Conservation (phyloP, 2,329 filamentous ascomycete species). For the Hansfordia pulvinata region DNA sequence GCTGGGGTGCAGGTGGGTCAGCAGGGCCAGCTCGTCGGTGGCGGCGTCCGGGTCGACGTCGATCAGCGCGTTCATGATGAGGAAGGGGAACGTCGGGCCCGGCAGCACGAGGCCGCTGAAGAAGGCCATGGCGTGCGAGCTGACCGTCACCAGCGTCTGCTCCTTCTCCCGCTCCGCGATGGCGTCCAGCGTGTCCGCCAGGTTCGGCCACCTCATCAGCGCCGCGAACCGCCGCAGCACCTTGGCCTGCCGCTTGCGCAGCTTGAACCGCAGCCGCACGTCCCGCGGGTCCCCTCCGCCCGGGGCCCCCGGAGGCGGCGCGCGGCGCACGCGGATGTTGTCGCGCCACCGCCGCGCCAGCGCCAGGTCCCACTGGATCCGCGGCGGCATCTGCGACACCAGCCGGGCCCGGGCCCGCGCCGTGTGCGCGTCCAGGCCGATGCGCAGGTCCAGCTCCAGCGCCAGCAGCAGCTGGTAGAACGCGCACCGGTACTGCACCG, state of each 20-base stretch:
- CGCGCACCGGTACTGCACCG: slow-evolving; percentile 48
- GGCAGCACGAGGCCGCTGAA: slow-evolving; percentile 63
- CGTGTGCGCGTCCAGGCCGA: slow-evolving; percentile 47
- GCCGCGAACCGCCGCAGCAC: slow-evolving; percentile 55
- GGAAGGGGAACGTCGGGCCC: slow-evolving; percentile 56
- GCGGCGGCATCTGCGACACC: slow-evolving; percentile 50
- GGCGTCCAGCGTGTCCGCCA: slow-evolving; percentile 47
- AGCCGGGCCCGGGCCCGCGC: slow-evolving; percentile 52
- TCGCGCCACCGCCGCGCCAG: slow-evolving; percentile 62
- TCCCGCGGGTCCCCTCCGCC: slow-evolving; percentile 39
- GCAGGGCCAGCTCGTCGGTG: slow-evolving; percentile 48
- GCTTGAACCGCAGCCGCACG: slow-evolving; percentile 49
- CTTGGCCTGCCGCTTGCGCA: slow-evolving; percentile 55
- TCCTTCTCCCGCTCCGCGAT: slow-evolving; percentile 47
- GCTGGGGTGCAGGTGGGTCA: slow-evolving; percentile 54
- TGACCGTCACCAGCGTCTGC: slow-evolving; percentile 42
- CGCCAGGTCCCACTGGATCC: slow-evolving; percentile 59
- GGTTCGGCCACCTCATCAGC: slow-evolving; percentile 67
- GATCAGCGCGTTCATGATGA: slow-evolving; percentile 67
- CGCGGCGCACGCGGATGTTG: slow-evolving; percentile 51
- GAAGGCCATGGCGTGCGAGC: slow-evolving; percentile 64
- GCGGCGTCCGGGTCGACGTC: slow-evolving; percentile 60
- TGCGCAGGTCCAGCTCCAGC: slow-evolving; percentile 57
- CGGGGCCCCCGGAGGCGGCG: no score
- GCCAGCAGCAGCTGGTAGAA: slow-evolving; percentile 67